Conservation (phyloP, 1,284 basidiomycete species). For the Cryptococcus sp. region DNA sequence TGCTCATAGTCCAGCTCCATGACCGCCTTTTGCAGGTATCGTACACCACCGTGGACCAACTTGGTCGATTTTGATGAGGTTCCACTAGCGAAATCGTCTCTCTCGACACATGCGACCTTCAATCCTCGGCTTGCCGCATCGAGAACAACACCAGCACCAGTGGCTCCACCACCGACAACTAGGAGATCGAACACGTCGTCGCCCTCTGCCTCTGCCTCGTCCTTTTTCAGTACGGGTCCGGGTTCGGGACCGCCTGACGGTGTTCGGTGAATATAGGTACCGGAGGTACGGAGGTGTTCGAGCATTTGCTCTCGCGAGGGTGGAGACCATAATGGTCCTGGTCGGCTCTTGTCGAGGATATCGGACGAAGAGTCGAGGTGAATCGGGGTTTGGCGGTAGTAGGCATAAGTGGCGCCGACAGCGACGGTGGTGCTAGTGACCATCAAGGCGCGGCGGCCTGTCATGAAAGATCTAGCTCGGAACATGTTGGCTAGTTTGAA, state of each 20-base stretch:
- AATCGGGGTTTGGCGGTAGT: constrained; percentile 25
- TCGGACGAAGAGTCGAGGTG: constrained; percentile 23
- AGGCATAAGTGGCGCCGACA: constrained; percentile 29
- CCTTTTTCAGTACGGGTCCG: constrained; percentile 30
- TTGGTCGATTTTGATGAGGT: constrained; percentile 98
- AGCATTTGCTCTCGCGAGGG: constrained; percentile 56
- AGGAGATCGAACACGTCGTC: constrained; percentile 78
- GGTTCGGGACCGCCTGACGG: constrained; percentile 38
- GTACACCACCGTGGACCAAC: constrained; percentile 94
- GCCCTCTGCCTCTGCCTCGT: constrained; percentile 33
- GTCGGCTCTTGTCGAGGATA: constrained; percentile 44
- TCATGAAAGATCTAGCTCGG: constrained; percentile 26
- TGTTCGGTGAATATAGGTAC: constrained; percentile 43
- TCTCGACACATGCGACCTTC: constrained; percentile 89
- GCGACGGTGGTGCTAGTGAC: constrained; percentile 30
- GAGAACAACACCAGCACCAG: constrained; percentile 89
- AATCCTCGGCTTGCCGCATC: constrained; percentile 91
- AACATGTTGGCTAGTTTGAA: constrained; percentile 25
- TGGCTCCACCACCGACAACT: constrained; percentile 87
- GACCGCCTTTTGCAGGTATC: constrained; percentile 95
- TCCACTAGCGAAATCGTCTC: constrained; percentile 88
- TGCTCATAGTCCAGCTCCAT: constrained; percentile 94
- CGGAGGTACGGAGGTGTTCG: constrained; percentile 52
- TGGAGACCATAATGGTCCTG: constrained; percentile 55
- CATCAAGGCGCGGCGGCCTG: constrained; percentile 25